Evolutionary conservation across 139 green algal genomes (phyloP).

Genomic region (Picochlorum sp.): DNA sequence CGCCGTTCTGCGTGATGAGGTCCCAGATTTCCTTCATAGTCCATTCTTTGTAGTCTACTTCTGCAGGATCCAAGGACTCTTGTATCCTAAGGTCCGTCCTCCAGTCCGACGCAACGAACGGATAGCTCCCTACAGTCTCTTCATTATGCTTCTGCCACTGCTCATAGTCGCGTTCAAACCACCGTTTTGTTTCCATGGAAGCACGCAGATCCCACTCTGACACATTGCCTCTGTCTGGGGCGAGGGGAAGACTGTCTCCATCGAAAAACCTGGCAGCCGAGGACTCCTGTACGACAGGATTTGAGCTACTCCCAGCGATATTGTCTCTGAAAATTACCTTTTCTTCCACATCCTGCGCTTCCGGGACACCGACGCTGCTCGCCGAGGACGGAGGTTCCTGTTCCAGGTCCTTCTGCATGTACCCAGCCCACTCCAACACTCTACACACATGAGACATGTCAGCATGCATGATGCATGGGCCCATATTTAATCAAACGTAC

Average conservation of each 20-base stretch:
- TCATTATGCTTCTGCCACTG: constrained; percentile 13
- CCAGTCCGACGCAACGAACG: constrained; percentile 20
- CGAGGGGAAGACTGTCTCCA: background rate
- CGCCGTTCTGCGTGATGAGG: constrained; percentile 29
- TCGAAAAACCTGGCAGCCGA: constrained; percentile 1
- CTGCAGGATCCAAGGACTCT: constrained; percentile 15
- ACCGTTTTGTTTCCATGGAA: constrained; percentile 22
- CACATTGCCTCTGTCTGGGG: background rate
- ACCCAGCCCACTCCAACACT: no score
- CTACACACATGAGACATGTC: no score
- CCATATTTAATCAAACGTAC: background rate
- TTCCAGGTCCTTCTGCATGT: no score
- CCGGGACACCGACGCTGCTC: no score
- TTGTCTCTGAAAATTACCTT: background rate
- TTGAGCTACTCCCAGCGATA: background rate
- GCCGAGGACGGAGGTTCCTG: no score
- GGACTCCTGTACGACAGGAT: background rate
- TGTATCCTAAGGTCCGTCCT: constrained; percentile 17
- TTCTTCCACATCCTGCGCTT: background rate
- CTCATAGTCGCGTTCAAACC: constrained; percentile 14
- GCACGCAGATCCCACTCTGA: constrained; percentile 29
- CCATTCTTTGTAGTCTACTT: constrained; percentile 27
- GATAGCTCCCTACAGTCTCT: constrained; percentile 10
- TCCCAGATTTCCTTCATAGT: constrained; percentile 32
- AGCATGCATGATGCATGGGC: no score